phyloP scores from a whole-genome alignment of 2,329 filamentous ascomycete genomes.

The Claviceps monticola region DNA sequence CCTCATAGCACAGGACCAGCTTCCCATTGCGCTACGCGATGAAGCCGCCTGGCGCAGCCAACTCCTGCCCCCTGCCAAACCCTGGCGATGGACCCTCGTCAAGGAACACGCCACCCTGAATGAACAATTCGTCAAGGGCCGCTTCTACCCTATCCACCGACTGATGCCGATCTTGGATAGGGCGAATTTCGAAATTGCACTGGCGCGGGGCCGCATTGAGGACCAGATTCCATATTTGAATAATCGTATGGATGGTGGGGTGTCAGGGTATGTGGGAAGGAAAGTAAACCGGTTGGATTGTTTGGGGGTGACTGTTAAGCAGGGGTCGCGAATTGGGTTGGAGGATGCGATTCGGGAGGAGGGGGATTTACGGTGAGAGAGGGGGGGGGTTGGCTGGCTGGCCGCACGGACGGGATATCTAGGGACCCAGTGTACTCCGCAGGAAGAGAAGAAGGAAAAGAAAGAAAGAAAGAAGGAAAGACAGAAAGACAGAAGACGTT shows the following conservation, averaged over 20 bases:
- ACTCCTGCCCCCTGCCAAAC: slow-evolving; percentile 18
- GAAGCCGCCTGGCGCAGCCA: slow-evolving; percentile 26
- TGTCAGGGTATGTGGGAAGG: slow-evolving; percentile 26
- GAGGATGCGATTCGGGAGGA: slow-evolving; percentile 25
- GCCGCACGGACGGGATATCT: neutral
- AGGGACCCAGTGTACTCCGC: too few species aligned
- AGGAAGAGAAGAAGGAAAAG: too few species aligned
- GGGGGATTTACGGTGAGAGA: neutral
- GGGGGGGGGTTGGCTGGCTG: neutral
- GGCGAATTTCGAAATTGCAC: slow-evolving; percentile 21
- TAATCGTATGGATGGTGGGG: slow-evolving; percentile 32
- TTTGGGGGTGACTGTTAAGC: slow-evolving; percentile 27
- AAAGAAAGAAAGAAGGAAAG: too few species aligned
- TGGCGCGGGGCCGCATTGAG: slow-evolving; percentile 25
- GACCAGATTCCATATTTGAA: slow-evolving; percentile 37
- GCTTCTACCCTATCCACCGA: slow-evolving; percentile 44
- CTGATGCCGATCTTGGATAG: slow-evolving; percentile 37
- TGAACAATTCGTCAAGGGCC: slow-evolving; percentile 34
- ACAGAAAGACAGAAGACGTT: too few species aligned
- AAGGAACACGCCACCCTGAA: slow-evolving; percentile 32
- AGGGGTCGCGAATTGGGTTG: slow-evolving; percentile 19
- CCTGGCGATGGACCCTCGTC: slow-evolving; percentile 26
- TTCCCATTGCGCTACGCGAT: slow-evolving; percentile 27
- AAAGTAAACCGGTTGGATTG: slow-evolving; percentile 28
- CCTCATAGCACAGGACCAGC: slow-evolving; percentile 21